Conservation (phyloP, 177 flowering plant genomes). For the Vitis hybrid region DNA sequence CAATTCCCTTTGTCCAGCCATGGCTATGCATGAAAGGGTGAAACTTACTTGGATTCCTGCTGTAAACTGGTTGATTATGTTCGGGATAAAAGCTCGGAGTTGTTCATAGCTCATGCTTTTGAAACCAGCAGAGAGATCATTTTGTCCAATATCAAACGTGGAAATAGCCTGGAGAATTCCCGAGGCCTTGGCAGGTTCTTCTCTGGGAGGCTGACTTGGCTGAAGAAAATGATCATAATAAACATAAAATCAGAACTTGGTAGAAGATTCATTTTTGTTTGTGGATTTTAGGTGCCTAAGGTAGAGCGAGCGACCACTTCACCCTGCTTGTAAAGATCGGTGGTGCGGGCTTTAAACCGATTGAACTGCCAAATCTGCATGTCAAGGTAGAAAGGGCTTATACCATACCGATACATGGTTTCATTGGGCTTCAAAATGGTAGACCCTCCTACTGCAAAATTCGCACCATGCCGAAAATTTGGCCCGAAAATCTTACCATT, state of each 20-base stretch:
- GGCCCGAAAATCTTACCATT: too few species aligned
- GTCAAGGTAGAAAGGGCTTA: constrained; percentile 34
- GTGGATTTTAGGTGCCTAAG: not conserved
- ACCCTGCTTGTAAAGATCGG: constrained; percentile 22
- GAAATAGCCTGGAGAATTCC: constrained; percentile 66
- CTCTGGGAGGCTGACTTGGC: constrained; percentile 30
- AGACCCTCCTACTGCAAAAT: constrained; percentile 38
- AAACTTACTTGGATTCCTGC: constrained; percentile 50
- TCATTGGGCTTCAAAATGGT: constrained; percentile 21
- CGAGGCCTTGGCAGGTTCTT: constrained; percentile 43
- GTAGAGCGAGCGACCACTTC: not conserved
- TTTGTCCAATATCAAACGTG: constrained; percentile 73
- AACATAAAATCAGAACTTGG: not conserved
- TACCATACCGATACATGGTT: constrained; percentile 13
- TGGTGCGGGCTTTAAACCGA: constrained; percentile 23
- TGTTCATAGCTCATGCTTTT: constrained; percentile 28
- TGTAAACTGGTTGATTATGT: constrained; percentile 52
- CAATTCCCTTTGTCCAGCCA: not conserved
- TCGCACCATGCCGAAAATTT: constrained; percentile 28
- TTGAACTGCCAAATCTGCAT: constrained; percentile 28
- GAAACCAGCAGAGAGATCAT: constrained; percentile 58
- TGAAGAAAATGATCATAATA: constrained; percentile 13
- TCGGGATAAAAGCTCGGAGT: constrained; percentile 43
- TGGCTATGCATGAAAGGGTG: not conserved
- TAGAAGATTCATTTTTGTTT: too few species aligned